These are phyloP conservation scores for Boletus rubescentipes DNA, from an alignment of 768 basidiomycete genomes.

Conservation along the genomic window DNA sequence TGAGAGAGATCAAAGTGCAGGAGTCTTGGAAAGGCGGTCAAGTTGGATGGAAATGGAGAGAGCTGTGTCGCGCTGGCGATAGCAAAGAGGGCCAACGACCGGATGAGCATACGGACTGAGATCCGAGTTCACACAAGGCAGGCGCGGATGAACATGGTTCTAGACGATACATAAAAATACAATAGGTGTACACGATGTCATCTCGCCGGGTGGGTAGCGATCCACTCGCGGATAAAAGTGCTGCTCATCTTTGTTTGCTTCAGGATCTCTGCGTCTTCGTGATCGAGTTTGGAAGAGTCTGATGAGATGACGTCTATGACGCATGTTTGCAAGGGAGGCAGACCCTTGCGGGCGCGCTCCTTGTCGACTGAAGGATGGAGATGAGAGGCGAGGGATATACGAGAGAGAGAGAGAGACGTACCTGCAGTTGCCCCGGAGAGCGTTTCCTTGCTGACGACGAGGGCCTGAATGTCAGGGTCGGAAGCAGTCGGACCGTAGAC, in stretches of 20 bases:
- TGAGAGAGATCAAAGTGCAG: constrained; percentile 27
- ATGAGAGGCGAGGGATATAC: not conserved
- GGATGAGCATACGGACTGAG: not conserved
- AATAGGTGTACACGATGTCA: constrained; percentile 10
- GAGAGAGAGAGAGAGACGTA: constrained; percentile 31
- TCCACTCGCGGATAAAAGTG: constrained; percentile 89
- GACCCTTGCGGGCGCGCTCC: constrained; percentile 50
- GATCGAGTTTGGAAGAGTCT: constrained; percentile 54
- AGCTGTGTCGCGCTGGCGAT: constrained; percentile 2
- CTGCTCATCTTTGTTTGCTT: constrained; percentile 91
- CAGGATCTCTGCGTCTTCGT: constrained; percentile 64
- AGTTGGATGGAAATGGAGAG: not conserved
- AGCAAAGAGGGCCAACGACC: not conserved
- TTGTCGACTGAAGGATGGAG: constrained; percentile 52
- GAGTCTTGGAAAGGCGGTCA: not conserved
- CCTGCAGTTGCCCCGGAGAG: constrained; percentile 69
- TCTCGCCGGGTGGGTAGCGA: constrained; percentile 36
- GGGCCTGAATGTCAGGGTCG: constrained; percentile 85
- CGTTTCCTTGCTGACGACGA: constrained; percentile 93
- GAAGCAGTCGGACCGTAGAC: constrained; percentile 89
- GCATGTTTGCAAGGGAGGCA: constrained; percentile 65
- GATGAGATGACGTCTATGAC: constrained; percentile 90
- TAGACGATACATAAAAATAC: constrained; percentile 8
- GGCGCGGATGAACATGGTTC: too few species aligned
- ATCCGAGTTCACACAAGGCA: constrained; percentile 3